Evolutionary conservation across 1,284 basidiomycete genomes (phyloP), one percentile per base, ranked within the genome.

Genomic region (Cryptococcus sp.): DNA sequence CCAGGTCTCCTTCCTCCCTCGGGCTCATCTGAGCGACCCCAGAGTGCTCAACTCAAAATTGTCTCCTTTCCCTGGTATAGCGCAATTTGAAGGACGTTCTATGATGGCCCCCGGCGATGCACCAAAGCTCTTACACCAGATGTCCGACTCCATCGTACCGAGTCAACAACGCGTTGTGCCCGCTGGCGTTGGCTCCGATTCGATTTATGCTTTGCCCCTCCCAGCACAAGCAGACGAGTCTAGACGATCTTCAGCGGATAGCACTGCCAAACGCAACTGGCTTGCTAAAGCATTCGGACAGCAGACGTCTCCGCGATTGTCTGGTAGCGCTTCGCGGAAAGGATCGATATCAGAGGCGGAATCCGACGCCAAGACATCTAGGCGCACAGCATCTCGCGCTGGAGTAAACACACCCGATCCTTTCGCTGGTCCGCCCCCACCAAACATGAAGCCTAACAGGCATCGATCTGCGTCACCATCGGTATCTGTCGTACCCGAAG

Each of bases 11-110:
- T 65, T 79, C 84, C 57, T 89, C 84, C 40, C 79, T 86, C 57
- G 81, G 82, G 53, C 84, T 81, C 62, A 65, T 39, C 27, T 84
- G 81, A 73, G 71, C 40, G 86, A 87, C 68, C 78, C 65, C 60
- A 81, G 63, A 78, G 85, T 78, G 55, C 71, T 74, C 54, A 87
- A 89, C 68, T 83, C 87, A 31, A 94, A 94, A 74, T 81, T 94
- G 20, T 90, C 89, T 74, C 91, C 91, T 0, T 94, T 94, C 82
- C 91, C 91, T 5, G 90, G 89, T 35, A 87, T 93, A 69, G 83
- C 85, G 64, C 84, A 84, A 64, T 81, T 91, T 38, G 87, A 91
- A 45, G 49, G 27, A 10, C 70, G 85, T 88, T 56, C 56, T 49
- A 54, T 48, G 19, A 47, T 46, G 13, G n/a, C 38, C 3, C 41